phyloP scores from a whole-genome alignment of 192 early-diverging fungal genomes.

The Linnemannia schmuckeri region DNA sequence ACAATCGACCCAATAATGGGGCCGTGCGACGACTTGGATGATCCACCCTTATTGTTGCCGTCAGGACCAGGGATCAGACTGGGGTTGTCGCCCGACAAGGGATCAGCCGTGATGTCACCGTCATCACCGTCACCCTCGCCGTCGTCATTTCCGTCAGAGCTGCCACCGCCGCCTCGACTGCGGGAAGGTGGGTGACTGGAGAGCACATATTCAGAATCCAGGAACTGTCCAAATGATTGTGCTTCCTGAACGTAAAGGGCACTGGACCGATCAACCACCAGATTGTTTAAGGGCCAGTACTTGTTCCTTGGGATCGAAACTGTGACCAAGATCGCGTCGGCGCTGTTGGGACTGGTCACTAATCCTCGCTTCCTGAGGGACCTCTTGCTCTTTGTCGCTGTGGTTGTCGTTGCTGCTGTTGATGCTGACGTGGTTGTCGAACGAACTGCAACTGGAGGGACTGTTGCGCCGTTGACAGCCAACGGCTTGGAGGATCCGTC shows the following conservation, averaged over 20 bases:
- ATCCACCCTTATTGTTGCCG: not conserved
- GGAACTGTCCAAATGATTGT: conserved; percentile 39
- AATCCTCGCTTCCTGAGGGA: conserved; percentile 19
- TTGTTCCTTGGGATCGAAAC: conserved; percentile 20
- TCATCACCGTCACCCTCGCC: not conserved
- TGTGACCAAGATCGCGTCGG: conserved; percentile 36
- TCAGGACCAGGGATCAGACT: not conserved
- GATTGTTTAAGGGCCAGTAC: conserved; percentile 20
- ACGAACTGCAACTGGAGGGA: not conserved
- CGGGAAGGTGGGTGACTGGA: conserved; percentile 16
- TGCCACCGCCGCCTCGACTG: not conserved
- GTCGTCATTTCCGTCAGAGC: not conserved
- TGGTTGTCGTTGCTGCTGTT: not conserved
- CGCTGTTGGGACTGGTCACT: conserved; percentile 12
- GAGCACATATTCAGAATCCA: conserved; percentile 27
- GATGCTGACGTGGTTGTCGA: not conserved
- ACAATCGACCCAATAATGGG: conserved; percentile 30
- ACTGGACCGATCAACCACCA: conserved; percentile 24
- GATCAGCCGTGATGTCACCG: conserved; percentile 18
- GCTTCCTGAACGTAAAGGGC: conserved; percentile 5
- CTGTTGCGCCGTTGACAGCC: not conserved
- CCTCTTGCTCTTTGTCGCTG: not conserved
- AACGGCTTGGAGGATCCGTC: conserved; percentile 10
- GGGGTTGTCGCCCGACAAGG: conserved; percentile 17
- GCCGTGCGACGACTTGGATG: not conserved